These are phyloP conservation scores for Canavalia gladiata DNA, from an alignment of 306 rosid species.

Conservation along the genomic window DNA sequence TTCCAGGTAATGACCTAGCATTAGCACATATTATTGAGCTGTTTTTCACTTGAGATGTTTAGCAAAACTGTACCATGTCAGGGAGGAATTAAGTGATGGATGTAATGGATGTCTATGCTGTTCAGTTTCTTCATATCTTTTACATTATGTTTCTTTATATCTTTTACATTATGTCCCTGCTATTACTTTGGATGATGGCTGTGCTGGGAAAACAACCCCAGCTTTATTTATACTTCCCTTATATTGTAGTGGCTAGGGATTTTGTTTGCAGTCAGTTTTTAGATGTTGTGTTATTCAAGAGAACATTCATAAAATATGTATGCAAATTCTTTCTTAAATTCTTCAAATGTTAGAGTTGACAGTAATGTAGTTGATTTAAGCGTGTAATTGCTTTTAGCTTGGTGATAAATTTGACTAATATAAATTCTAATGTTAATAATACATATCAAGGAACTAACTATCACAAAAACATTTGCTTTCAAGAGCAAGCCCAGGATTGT, in stretches of 20 bases:
- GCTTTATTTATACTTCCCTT: background rate
- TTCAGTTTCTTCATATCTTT: constrained; percentile 10
- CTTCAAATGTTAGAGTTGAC: background rate
- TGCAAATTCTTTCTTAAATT: too few relatives aligned
- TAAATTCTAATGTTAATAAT: background rate
- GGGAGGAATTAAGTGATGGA: background rate
- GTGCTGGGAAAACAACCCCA: background rate
- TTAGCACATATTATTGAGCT: background rate
- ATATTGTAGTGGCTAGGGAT: too few relatives aligned
- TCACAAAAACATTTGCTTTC: background rate
- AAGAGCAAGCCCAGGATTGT: background rate
- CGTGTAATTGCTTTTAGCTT: background rate
- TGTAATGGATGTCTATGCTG: too few relatives aligned
- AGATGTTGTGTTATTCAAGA: too few relatives aligned
- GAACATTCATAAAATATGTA: too few relatives aligned
- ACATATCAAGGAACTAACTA: background rate
- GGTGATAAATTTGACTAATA: background rate
- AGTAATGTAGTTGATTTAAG: background rate
- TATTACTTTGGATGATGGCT: background rate
- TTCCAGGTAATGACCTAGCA: background rate
- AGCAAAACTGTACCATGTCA: background rate
- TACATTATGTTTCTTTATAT: background rate
- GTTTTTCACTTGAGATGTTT: background rate
- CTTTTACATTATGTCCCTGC: background rate
- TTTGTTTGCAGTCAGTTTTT: too few relatives aligned